These are phyloP conservation scores for Malassezia pachydermatis DNA, from an alignment of 1,284 basidiomycete genomes.

Conservation along the genomic window DNA sequence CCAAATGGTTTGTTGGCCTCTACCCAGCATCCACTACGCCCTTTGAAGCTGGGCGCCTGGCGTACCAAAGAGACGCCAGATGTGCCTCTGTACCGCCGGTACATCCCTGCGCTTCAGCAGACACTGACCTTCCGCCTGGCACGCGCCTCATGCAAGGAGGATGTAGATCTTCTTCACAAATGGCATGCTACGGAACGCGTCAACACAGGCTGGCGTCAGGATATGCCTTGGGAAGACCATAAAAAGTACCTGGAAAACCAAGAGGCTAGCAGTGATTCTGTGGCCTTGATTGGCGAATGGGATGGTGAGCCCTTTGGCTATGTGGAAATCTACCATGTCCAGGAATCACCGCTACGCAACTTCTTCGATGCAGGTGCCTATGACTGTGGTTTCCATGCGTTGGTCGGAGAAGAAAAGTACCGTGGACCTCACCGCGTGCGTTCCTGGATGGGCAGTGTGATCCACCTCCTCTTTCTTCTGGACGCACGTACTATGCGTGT, in stretches of 20 bases:
- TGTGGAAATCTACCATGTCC: conserved; percentile 38
- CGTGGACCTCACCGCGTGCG: conserved; percentile 38
- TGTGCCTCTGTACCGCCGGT: conserved; percentile 32
- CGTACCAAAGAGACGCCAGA: conserved; percentile 13
- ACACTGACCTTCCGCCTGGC: conserved; percentile 34
- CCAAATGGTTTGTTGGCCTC: neutral
- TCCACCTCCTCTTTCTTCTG: conserved; percentile 37
- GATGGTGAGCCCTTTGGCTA: conserved; percentile 43
- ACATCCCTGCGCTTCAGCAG: conserved; percentile 30
- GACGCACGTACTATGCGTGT: conserved; percentile 30
- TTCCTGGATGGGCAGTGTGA: conserved; percentile 41
- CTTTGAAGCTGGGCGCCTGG: conserved; percentile 13
- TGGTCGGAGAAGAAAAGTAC: conserved; percentile 40
- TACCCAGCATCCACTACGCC: conserved; percentile 14
- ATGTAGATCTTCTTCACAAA: conserved; percentile 29
- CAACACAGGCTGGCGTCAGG: conserved; percentile 39
- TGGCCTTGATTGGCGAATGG: conserved; percentile 41
- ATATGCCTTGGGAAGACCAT: conserved; percentile 27
- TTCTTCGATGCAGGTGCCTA: conserved; percentile 26
- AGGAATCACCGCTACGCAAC: conserved; percentile 25
- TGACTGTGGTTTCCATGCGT: conserved; percentile 41
- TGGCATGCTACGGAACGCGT: conserved; percentile 44
- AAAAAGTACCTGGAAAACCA: conserved; percentile 23
- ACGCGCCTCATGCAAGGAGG: conserved; percentile 21
- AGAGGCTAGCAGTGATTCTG: conserved; percentile 19